Conservation (phyloP, 768 basidiomycete genomes). For the Mrakia frigida region DNA sequence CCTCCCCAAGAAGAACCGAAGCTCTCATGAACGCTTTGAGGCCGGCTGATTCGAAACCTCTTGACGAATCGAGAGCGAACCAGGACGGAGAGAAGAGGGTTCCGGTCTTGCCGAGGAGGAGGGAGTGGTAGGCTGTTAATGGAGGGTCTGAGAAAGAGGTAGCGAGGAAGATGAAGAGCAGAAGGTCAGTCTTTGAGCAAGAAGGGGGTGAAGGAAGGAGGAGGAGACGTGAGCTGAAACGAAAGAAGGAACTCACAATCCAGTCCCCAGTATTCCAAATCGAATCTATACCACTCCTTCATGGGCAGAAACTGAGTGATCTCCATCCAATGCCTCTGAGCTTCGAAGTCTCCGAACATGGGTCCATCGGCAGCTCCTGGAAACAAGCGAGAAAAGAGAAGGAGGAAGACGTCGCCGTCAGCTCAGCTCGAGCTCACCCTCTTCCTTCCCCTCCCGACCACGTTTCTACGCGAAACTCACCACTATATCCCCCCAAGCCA, state of each 20-base stretch:
- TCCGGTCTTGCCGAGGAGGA: slow-evolving; percentile 47
- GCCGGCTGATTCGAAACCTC: slow-evolving; percentile 62
- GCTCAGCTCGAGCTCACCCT: background rate
- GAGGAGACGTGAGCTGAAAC: background rate
- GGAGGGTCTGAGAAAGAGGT: slow-evolving; percentile 59
- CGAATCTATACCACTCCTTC: slow-evolving; percentile 78
- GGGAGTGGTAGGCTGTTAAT: slow-evolving; percentile 66
- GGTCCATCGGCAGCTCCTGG: slow-evolving; percentile 67
- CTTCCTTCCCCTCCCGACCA: background rate
- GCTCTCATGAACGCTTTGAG: slow-evolving; percentile 75
- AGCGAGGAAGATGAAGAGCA: no score
- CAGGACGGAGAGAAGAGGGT: slow-evolving; percentile 55
- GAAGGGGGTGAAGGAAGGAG: background rate
- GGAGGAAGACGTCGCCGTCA: background rate
- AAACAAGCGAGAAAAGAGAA: background rate
- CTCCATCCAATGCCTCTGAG: slow-evolving; percentile 95
- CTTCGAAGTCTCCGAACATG: slow-evolving; percentile 88
- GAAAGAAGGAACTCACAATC: slow-evolving; percentile 52
- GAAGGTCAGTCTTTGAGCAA: no score
- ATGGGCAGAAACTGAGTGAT: slow-evolving; percentile 70
- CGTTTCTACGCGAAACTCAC: slow-evolving; percentile 48
- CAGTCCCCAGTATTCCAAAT: slow-evolving; percentile 85
- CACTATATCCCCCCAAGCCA: slow-evolving; percentile 75
- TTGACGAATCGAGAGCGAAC: slow-evolving; percentile 65
- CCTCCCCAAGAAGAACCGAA: slow-evolving; percentile 65